phyloP scores from a whole-genome alignment of 306 rosid genomes.

The Dalbergia oliveri region DNA sequence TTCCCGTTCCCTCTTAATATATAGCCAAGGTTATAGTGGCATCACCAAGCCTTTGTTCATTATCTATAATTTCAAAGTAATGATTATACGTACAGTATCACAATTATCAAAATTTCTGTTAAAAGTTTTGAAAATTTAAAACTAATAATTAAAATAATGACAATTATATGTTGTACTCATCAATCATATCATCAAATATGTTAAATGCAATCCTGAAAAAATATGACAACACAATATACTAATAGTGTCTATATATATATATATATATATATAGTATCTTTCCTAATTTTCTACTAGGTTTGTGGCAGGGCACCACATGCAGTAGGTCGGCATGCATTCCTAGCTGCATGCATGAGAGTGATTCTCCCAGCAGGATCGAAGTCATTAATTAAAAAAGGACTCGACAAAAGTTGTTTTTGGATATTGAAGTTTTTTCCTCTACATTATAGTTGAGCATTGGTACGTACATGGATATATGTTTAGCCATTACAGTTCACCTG shows the following conservation, averaged over 20 bases:
- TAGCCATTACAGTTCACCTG: background rate
- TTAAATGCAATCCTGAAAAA: too few relatives aligned
- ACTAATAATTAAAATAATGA: too few relatives aligned
- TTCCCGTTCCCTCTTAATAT: background rate
- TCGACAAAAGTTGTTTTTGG: slow-evolving; percentile 7
- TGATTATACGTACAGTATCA: too few relatives aligned
- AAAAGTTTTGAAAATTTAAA: too few relatives aligned
- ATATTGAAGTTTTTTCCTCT: too few relatives aligned
- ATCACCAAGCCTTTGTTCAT: slow-evolving; percentile 25
- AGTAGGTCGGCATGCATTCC: slow-evolving; percentile 48
- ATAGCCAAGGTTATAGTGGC: background rate
- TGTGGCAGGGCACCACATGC: slow-evolving; percentile 43
- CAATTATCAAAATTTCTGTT: too few relatives aligned
- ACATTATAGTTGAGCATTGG: slow-evolving; percentile 2
- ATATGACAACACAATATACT: too few relatives aligned
- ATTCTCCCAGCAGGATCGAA: background rate
- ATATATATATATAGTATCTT: too few relatives aligned
- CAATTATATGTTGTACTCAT: too few relatives aligned
- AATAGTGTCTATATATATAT: too few relatives aligned
- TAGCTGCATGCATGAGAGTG: slow-evolving; percentile 45
- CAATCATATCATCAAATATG: too few relatives aligned
- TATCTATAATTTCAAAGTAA: slow-evolving; percentile 4
- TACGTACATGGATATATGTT: background rate
- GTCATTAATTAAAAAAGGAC: background rate
- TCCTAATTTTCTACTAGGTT: background rate